Base-by-base conservation (phyloP, 192 early-diverging fungal species). In the Coemansia sp. region DNA sequence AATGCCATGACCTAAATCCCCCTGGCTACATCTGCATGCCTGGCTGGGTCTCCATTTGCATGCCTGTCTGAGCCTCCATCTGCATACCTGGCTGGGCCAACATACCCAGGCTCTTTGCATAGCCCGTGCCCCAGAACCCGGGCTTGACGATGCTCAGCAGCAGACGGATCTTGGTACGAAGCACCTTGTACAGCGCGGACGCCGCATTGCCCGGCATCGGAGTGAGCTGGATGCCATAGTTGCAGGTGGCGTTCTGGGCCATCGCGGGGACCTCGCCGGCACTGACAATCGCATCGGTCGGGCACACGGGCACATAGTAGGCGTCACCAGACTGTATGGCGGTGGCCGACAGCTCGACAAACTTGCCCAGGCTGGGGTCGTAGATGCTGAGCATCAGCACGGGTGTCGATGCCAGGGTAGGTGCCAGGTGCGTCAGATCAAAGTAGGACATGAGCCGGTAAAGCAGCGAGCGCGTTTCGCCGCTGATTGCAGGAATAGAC, bases 301-400 rank as follows among this genome's bases (percentile, higher is more conserved):
- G 25, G 32, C 62, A 64, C 8, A 56, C 62, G 6, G 62, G 62
- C 5, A 64, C 19, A 30, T 62, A 62, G 46, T 55, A 62, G 4
- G 46, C 46, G 28, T 42, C 38, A 28, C 60, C 60, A 23, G 45
- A 51, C 53, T 56, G 53, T 31, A 56, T 25, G 1, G 56, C 48
- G 20, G 32, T 35, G 21, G 26, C 19, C 10, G 54, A 45, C 22
- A 64, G 31, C 35, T 35, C 20, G n/a, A 40, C 50, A 25, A 64
- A 44, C 48, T 56, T 64, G 30, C 34, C 21, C 4, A 30, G 42
- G 11, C 25, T 28, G 1, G 62, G 62, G 5, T 64, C 62, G 15
- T 53, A 64, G 6, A 64, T 47, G 12, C 32, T 40, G 39, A 36
- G 30, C 27, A 51, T 44, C 0, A 41, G 21, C 1, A 55, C 53